Base-by-base conservation (phyloP, 352 stramenopile species). In the Phytophthora fragariae region DNA sequence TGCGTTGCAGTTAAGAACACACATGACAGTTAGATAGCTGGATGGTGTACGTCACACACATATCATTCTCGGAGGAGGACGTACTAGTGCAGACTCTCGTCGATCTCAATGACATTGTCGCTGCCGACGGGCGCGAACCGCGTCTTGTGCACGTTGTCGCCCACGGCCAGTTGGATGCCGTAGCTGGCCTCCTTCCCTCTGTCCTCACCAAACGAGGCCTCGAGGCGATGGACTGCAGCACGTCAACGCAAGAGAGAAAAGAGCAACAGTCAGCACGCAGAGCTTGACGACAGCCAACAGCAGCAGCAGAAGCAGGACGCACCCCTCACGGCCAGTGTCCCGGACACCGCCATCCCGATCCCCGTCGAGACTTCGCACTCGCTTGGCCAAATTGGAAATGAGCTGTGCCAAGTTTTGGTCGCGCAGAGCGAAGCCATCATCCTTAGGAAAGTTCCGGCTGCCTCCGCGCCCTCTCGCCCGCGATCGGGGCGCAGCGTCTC, bases 81-180 rank as follows among this genome's bases (percentile, higher is more conserved):
- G 68, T 81, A 82, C 75, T 85, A 81, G 68, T 86, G 70, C 62
- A 88, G 56, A 8, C 63, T 75, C 59, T 85, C 70, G 65, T 86
- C 65, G 59, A 90, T 77, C 29, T 70, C 21, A 15, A 46, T 46
- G 39, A 46, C 11, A n/a, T 46, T 46, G 39, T 46, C 17, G 44
- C 70, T 15, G 54, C 58, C 37, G 21, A 66, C 49, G 15, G 62
- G 49, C 63, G 64, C 62, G 72, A 63, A 75, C 35, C 73, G 54
- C 19, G 77, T 82, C 31, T 63, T 58, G 69, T 49, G 57, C 11
- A 75, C 68, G n/a, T 77, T 39, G 31, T 69, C 57, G 35, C 72
- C 77, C 47, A 82, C 62, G 11, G 31, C 65, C 35, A 84, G 31
- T 27, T 55, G 71, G 1, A 84, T 59, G 9, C 72, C 66, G 49